A percentile compares a stretch with the other conserved stretches of the same genome.
Conservation (phyloP, 2,329 filamentous ascomycete genomes). For the Coniochaeta sp. region DNA sequence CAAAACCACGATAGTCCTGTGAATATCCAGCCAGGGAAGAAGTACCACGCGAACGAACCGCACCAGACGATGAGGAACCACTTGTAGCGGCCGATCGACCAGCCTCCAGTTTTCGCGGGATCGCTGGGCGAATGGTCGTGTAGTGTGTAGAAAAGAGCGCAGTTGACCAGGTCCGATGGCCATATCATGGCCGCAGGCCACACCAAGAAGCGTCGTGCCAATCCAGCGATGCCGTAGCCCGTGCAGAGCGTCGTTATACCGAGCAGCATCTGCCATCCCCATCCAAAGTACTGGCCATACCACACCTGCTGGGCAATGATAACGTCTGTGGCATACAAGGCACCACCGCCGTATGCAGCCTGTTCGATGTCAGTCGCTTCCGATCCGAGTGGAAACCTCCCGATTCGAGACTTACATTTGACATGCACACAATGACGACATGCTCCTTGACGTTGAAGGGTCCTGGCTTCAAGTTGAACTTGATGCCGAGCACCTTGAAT, state of each 20-base stretch:
- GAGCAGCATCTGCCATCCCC: slow-evolving; percentile 52
- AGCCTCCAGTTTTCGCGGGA: slow-evolving; percentile 46
- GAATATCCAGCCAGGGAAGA: slow-evolving; percentile 48
- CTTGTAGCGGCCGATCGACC: slow-evolving; percentile 55
- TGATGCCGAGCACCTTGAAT: slow-evolving; percentile 42
- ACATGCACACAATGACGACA: slow-evolving; percentile 56
- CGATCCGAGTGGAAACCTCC: background rate
- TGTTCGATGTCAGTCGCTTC: slow-evolving; percentile 16
- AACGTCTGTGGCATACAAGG: slow-evolving; percentile 47
- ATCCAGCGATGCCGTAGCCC: slow-evolving; percentile 55
- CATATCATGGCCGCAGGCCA: slow-evolving; percentile 59
- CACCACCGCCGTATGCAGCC: slow-evolving; percentile 51
- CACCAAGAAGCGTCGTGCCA: slow-evolving; percentile 51
- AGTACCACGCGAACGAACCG: slow-evolving; percentile 46
- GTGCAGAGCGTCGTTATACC: slow-evolving; percentile 54
- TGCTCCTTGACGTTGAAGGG: slow-evolving; percentile 57
- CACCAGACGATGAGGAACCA: slow-evolving; percentile 52
- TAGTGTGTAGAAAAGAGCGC: slow-evolving; percentile 55
- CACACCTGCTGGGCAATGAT: slow-evolving; percentile 46
- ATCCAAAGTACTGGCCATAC: slow-evolving; percentile 49
- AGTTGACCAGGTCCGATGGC: slow-evolving; percentile 53
- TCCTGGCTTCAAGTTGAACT: slow-evolving; percentile 48
- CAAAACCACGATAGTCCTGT: slow-evolving; percentile 36
- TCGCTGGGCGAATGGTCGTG: slow-evolving; percentile 51
- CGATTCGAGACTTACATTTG: slow-evolving; percentile 38